Conservation (phyloP, 352 stramenopile genomes). For the Pythium vanterpoolii region DNA sequence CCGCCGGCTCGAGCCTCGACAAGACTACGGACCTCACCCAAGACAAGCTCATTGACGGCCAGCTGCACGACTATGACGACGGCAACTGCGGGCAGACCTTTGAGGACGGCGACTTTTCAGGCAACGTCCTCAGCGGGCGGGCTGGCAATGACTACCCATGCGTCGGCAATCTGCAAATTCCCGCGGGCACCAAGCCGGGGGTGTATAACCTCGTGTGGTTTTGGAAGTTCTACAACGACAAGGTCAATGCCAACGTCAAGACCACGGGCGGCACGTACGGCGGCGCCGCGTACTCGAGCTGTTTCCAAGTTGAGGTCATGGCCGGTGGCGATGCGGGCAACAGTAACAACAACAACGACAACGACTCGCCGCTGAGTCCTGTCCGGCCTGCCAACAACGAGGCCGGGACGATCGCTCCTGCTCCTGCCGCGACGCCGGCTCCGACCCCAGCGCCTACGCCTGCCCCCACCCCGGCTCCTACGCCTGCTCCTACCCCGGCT, state of each 20-base stretch:
- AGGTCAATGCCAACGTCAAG: slow-evolving; percentile 41
- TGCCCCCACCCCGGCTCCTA: slow-evolving; percentile 2
- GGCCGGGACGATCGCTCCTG: slow-evolving; percentile 4
- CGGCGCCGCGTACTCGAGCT: slow-evolving; percentile 58
- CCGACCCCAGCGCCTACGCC: slow-evolving; percentile 4
- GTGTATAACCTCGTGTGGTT: slow-evolving; percentile 71
- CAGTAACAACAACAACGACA: too few relatives aligned
- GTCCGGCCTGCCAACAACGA: slow-evolving; percentile 20
- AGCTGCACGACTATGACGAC: slow-evolving; percentile 68
- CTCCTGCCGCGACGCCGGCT: not conserved
- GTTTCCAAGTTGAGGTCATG: slow-evolving; percentile 57
- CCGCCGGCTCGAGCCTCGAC: slow-evolving; percentile 31
- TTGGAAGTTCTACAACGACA: slow-evolving; percentile 70
- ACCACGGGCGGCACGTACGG: slow-evolving; percentile 42
- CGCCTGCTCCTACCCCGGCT: slow-evolving; percentile 11
- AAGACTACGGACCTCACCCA: slow-evolving; percentile 47
- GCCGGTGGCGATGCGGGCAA: slow-evolving; percentile 4
- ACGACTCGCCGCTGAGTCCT: slow-evolving; percentile 13
- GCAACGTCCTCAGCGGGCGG: slow-evolving; percentile 35
- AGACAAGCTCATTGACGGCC: slow-evolving; percentile 56
- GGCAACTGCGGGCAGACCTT: slow-evolving; percentile 55
- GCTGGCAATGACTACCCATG: slow-evolving; percentile 54
- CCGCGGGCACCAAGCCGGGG: slow-evolving; percentile 34
- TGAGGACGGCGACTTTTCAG: slow-evolving; percentile 34
- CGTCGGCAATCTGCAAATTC: slow-evolving; percentile 44